Percentiles rank a stretch among this genome's conserved stretches.
Conservation (phyloP, 495 filamentous ascomycete species). For the Neurospora sp. region DNA sequence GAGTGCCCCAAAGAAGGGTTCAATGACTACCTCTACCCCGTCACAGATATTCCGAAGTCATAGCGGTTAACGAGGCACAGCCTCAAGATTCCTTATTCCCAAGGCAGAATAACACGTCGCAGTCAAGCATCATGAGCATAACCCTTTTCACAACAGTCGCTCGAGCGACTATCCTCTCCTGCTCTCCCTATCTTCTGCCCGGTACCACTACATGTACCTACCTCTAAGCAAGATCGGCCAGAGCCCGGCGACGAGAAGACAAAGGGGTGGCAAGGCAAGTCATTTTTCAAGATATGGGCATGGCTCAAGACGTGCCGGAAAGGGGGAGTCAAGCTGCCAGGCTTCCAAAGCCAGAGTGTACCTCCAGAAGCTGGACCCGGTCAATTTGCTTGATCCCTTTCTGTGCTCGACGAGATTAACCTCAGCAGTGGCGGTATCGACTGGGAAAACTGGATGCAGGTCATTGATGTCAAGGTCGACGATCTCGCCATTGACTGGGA, state of each 20-base stretch:
- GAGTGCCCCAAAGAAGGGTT: neutral
- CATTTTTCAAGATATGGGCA: neutral
- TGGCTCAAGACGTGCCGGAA: neutral
- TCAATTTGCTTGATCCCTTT: neutral
- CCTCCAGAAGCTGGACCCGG: neutral
- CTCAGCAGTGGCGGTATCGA: constrained; percentile 66
- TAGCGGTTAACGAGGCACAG: neutral
- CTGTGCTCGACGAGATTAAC: constrained; percentile 34
- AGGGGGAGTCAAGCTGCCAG: neutral
- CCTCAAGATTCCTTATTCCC: neutral
- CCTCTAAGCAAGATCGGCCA: neutral
- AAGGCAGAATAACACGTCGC: neutral
- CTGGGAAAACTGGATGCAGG: constrained; percentile 90
- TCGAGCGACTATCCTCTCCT: neutral
- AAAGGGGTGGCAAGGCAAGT: neutral
- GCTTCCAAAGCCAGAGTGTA: neutral
- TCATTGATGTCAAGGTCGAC: constrained; percentile 88
- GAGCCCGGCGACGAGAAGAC: neutral
- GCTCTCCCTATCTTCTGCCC: neutral
- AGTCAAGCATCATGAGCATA: neutral
- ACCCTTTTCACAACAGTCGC: neutral
- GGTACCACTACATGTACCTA: neutral
- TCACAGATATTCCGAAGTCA: neutral
- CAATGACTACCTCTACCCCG: neutral
- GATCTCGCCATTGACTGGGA: constrained; percentile 75